phyloP scores from a whole-genome alignment of 495 filamentous ascomycete species.

The Penicillium coffeae region DNA sequence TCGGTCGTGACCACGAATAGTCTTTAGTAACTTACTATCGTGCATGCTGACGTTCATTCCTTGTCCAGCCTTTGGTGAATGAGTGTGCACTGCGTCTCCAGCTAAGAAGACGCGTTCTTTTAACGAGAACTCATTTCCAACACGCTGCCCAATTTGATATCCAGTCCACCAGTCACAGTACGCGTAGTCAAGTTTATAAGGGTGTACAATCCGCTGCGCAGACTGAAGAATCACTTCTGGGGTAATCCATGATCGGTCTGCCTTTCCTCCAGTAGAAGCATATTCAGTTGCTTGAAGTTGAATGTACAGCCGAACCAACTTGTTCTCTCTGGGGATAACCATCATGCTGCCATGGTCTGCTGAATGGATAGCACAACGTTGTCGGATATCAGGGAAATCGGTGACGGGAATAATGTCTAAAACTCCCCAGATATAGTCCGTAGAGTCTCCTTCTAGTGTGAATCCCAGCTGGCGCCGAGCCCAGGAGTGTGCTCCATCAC shows the following conservation, averaged over 20 bases:
- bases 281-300: conserved; percentile 46
- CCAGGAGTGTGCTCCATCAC: conserved; percentile 60
- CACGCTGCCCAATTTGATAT: conserved; percentile 61
- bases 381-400: conserved; percentile 63
- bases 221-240: conserved; percentile 54
- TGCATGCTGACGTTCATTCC: conserved; percentile 73
- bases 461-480: conserved; percentile 49
- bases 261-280: conserved; percentile 15
- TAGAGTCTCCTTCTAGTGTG: conserved; percentile 25
- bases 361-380: conserved; percentile 60
- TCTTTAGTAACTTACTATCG: conserved; percentile 32
- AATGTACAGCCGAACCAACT: conserved; percentile 64
- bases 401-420: conserved; percentile 61
- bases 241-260: conserved; percentile 53
- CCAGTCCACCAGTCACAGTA: conserved; percentile 63
- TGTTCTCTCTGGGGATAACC: conserved; percentile 64
- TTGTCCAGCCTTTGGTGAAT: conserved; percentile 67
- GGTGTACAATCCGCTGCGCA: conserved; percentile 55
- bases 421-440: conserved; percentile 58
- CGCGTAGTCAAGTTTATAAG: conserved; percentile 58
- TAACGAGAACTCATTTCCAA: conserved; percentile 55
- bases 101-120: conserved; percentile 63
- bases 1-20: background rate
- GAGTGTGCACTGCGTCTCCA: conserved; percentile 56
- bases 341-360: conserved; percentile 57